These are phyloP conservation scores for Lepidopterella palustris DNA, from an alignment of 495 filamentous ascomycete species.

Conservation along the genomic window DNA sequence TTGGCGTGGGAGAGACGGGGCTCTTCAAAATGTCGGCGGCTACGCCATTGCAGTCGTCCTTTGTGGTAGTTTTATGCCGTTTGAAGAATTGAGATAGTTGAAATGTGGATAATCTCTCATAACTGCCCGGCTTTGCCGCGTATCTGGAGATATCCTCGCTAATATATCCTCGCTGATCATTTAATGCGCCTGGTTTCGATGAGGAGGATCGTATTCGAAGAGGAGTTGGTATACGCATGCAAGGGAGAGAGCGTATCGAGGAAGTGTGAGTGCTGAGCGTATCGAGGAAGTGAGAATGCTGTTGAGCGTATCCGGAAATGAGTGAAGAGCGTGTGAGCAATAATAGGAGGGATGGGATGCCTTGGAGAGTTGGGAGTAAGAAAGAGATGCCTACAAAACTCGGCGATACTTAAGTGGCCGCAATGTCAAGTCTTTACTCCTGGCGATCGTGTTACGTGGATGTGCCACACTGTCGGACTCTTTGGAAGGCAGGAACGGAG, in stretches of 20 bases:
- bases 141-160: constrained; percentile 21
- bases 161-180: background rate
- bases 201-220: background rate
- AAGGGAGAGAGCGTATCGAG: background rate
- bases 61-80: constrained; percentile 17
- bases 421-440: background rate
- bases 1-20: constrained; percentile 15
- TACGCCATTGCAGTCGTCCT: constrained; percentile 8
- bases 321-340: too few species aligned
- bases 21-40: constrained; percentile 16
- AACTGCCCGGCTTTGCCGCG: constrained; percentile 15
- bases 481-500: too few species aligned
- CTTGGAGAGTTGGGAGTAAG: background rate
- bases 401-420: background rate
- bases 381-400: background rate
- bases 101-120: constrained; percentile 19
- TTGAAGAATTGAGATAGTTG: constrained; percentile 17
- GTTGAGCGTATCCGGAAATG: too few species aligned
- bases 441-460: background rate
- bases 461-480: too few species aligned
- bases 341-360: background rate
- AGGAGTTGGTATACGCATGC: background rate
- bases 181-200: background rate
- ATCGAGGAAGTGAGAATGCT: too few species aligned
- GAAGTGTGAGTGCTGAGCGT: too few species aligned